phyloP scores from a whole-genome alignment of 2,329 filamentous ascomycete species.

The Trichoderma aggressivum region DNA sequence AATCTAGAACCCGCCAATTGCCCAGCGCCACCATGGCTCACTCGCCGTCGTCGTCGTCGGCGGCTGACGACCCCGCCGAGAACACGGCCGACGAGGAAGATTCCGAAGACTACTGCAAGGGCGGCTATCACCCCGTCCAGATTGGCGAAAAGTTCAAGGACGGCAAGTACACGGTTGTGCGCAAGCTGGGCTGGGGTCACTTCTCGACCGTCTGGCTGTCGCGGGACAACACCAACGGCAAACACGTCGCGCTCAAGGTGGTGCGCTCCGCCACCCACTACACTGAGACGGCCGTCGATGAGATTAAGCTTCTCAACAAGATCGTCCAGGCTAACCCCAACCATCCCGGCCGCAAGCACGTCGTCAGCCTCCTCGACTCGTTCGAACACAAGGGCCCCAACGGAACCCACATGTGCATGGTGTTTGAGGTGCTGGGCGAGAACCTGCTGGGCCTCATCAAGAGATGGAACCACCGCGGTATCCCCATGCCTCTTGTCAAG shows the following conservation, averaged over 20 bases:
- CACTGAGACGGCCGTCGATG: constrained; percentile 96
- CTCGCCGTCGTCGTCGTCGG: constrained; percentile 75
- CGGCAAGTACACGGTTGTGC: constrained; percentile 91
- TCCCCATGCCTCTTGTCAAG: constrained; percentile 94
- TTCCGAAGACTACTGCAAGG: constrained; percentile 98
- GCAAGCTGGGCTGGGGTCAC: constrained; percentile 96
- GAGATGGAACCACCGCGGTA: constrained; percentile 96
- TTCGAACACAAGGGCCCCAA: constrained; percentile 98
- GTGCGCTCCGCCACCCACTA: constrained; percentile 97
- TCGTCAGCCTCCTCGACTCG: constrained; percentile 92
- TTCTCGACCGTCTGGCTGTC: constrained; percentile 95
- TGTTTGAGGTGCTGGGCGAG: constrained; percentile 95
- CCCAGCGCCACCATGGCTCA: constrained; percentile 59
- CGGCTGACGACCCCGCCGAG: constrained; percentile 78
- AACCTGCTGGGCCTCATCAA: constrained; percentile 95
- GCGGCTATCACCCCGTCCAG: constrained; percentile 92
- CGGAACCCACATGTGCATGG: constrained; percentile 97
- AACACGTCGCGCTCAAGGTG: constrained; percentile 96
- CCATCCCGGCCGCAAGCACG: constrained; percentile 90
- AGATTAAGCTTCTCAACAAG: constrained; percentile 96
- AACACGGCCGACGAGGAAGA: constrained; percentile 98
- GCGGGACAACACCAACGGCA: constrained; percentile 79
- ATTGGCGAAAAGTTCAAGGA: constrained; percentile 98
- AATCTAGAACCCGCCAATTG: constrained; percentile 51
- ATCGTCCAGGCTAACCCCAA: constrained; percentile 94